Evolutionary conservation across 768 basidiomycete species (phyloP).

Genomic region (Nidularia sp.): DNA sequence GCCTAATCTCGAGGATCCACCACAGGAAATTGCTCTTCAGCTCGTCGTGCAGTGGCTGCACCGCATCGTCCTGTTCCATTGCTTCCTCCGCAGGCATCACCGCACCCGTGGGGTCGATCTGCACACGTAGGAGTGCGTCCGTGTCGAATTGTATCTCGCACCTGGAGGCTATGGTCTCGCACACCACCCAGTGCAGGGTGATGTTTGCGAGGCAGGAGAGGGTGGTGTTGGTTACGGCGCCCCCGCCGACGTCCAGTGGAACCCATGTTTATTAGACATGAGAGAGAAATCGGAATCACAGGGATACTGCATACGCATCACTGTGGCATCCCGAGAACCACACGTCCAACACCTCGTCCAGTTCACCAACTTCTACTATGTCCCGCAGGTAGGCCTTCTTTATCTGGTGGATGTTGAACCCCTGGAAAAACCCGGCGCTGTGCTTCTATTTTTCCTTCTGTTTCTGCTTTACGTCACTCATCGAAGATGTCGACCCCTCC

Average conservation of each 20-base stretch:
- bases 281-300: not conserved
- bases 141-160: conserved; percentile 59
- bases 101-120: conserved; percentile 4
- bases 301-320: conserved; percentile 37
- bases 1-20: conserved; percentile 75
- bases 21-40: conserved; percentile 43
- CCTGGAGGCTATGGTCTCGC: conserved; percentile 51
- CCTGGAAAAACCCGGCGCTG: not conserved
- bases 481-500: not conserved
- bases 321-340: conserved; percentile 77
- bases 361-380: conserved; percentile 6
- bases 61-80: conserved; percentile 30
- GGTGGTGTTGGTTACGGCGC: conserved; percentile 40
- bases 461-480: conserved; percentile 1
- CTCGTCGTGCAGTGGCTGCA: conserved; percentile 52
- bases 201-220: conserved; percentile 51
- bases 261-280: too few relatives aligned
- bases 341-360: conserved; percentile 63
- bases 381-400: conserved; percentile 9
- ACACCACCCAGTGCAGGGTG: conserved; percentile 76
- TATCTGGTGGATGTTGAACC: not conserved
- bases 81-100: conserved; percentile 5
- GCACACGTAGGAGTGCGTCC: conserved; percentile 34
- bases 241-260: conserved; percentile 65
- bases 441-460: not conserved